Conservation (phyloP, 1,284 basidiomycete genomes). For the Ceratobasidium sp. region DNA sequence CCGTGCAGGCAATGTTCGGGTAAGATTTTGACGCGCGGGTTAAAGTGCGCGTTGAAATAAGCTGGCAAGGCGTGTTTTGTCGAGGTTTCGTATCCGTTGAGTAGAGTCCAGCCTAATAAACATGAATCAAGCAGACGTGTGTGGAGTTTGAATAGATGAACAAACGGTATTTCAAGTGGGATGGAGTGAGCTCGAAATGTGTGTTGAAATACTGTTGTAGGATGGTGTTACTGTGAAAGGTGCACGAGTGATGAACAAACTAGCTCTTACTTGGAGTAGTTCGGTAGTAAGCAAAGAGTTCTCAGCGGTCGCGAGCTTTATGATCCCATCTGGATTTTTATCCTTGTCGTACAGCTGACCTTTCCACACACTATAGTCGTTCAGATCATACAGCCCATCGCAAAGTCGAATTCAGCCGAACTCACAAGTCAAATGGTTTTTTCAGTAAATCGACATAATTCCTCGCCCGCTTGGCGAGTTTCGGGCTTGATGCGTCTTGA, state of each 20-base stretch:
- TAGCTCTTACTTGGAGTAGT: conserved; percentile 14
- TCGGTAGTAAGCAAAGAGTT: conserved; percentile 32
- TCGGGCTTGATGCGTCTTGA: neutral
- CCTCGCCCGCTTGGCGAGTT: neutral
- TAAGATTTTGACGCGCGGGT: neutral
- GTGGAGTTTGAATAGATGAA: neutral
- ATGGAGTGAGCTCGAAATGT: conserved; percentile 21
- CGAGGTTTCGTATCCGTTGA: neutral
- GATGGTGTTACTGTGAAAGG: too few relatives aligned
- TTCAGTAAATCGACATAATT: conserved; percentile 2
- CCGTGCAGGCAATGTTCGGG: conserved; percentile 37
- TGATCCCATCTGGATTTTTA: conserved; percentile 25
- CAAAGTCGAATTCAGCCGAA: neutral
- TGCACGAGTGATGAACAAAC: too few relatives aligned
- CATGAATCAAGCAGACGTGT: neutral
- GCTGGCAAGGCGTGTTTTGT: conserved; percentile 7
- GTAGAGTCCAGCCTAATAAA: conserved; percentile 13
- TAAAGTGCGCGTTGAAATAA: conserved; percentile 39
- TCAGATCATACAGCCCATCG: neutral
- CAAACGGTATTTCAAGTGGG: conserved; percentile 41
- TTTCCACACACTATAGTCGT: conserved; percentile 8
- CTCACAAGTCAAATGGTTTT: conserved; percentile 8
- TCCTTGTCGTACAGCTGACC: conserved; percentile 28
- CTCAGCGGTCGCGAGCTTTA: conserved; percentile 21
- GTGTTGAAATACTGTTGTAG: conserved; percentile 25